Evolutionary conservation across 2,329 filamentous ascomycete genomes (phyloP).

Genomic region (Ophiostoma australiae): DNA sequence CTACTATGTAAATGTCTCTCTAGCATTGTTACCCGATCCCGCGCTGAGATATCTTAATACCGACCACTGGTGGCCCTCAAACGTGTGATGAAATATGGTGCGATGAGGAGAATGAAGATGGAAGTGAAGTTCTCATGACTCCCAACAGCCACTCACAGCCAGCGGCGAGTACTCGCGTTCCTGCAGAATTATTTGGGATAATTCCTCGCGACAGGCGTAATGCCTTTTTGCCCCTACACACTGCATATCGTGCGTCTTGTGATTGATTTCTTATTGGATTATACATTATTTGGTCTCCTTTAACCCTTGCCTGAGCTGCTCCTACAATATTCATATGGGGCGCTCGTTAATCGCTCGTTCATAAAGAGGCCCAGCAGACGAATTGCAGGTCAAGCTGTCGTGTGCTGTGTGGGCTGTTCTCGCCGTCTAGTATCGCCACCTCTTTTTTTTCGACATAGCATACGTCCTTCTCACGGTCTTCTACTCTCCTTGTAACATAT

Average conservation of each 20-base stretch:
- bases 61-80: conserved; percentile 3
- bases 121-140: not conserved
- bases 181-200: not conserved
- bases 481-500: not conserved
- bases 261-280: not conserved
- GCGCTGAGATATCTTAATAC: not conserved
- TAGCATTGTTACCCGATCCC: not conserved
- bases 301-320: not conserved
- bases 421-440: not conserved
- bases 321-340: too few relatives aligned
- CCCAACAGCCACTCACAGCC: not conserved
- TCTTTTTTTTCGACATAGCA: not conserved
- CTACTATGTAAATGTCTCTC: not conserved
- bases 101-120: not conserved
- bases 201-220: not conserved
- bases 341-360: too few relatives aligned
- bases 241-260: not conserved
- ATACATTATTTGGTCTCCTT: not conserved
- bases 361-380: too few relatives aligned
- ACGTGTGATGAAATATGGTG: not conserved
- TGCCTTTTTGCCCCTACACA: not conserved
- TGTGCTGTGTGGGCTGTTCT: not conserved
- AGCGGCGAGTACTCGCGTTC: not conserved
- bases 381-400: too few relatives aligned
- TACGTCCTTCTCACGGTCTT: not conserved